These are phyloP conservation scores for Chalara sp. DNA, from an alignment of 2,329 filamentous ascomycete genomes.

Conservation along the genomic window DNA sequence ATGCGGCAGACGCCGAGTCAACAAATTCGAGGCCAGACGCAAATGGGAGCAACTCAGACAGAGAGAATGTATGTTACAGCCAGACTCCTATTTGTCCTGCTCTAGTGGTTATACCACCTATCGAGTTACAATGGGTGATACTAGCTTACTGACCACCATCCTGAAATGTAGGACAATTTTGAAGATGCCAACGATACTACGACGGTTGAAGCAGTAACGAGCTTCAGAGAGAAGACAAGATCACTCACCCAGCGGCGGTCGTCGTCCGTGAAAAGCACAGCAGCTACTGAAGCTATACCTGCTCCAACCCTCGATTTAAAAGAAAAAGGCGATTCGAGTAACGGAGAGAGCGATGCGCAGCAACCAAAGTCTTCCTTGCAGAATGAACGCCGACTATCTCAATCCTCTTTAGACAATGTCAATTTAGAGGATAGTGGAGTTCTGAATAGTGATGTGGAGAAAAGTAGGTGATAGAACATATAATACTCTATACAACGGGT, in stretches of 20 bases:
- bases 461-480: not conserved
- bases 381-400: constrained; percentile 44
- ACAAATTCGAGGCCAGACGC: constrained; percentile 7
- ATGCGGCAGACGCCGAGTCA: constrained; percentile 6
- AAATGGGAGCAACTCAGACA: constrained; percentile 12
- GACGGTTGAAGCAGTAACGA: constrained; percentile 12
- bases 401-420: constrained; percentile 54
- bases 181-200: constrained; percentile 69
- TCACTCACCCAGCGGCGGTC: constrained; percentile 35
- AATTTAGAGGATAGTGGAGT: constrained; percentile 52
- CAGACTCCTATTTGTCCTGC: constrained; percentile 1
- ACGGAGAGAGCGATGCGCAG: constrained; percentile 19
- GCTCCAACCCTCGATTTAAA: not conserved
- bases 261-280: constrained; percentile 21
- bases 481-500: too few species aligned
- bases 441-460: not conserved
- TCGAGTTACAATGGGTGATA: constrained; percentile 1
- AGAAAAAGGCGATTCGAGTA: not conserved
- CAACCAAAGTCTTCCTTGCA: constrained; percentile 41
- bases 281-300: constrained; percentile 21
- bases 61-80: constrained; percentile 13
- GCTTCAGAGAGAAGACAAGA: constrained; percentile 18
- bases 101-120: constrained; percentile 11
- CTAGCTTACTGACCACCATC: constrained; percentile 5
- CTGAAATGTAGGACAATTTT: constrained; percentile 58